A percentile compares a stretch with the other conserved stretches of the same genome.
phyloP scores from a whole-genome alignment of 2,329 filamentous ascomycete genomes.

The Plenodomus lindquistii region DNA sequence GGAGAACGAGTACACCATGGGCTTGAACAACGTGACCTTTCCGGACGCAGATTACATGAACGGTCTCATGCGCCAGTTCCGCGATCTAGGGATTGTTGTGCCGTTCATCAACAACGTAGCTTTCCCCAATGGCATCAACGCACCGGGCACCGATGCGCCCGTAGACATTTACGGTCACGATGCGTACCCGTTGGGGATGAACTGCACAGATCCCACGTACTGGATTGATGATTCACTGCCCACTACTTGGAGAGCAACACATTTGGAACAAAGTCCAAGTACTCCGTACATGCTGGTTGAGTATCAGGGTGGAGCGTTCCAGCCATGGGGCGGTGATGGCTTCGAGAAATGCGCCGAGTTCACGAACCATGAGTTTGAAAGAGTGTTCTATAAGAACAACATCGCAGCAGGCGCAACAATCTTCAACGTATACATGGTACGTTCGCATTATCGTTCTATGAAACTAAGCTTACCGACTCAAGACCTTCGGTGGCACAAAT shows the following conservation, averaged over 20 bases:
- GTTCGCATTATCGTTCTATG: neutral
- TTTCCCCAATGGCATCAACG: slow-evolving; percentile 59
- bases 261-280: slow-evolving; percentile 62
- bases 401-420: slow-evolving; percentile 66
- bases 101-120: slow-evolving; percentile 76
- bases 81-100: slow-evolving; percentile 69
- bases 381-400: slow-evolving; percentile 78
- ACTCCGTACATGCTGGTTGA: slow-evolving; percentile 65
- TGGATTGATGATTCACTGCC: slow-evolving; percentile 63
- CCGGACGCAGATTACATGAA: slow-evolving; percentile 69
- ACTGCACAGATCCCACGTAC: slow-evolving; percentile 61
- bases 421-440: slow-evolving; percentile 71
- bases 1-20: slow-evolving; percentile 74
- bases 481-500: slow-evolving; percentile 75
- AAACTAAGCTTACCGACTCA: neutral
- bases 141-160: slow-evolving; percentile 60
- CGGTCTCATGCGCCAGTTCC: slow-evolving; percentile 68
- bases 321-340: slow-evolving; percentile 71
- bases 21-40: slow-evolving; percentile 54
- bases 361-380: slow-evolving; percentile 70
- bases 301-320: slow-evolving; percentile 71
- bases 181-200: slow-evolving; percentile 63
- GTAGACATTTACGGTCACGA: slow-evolving; percentile 69
- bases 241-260: slow-evolving; percentile 56
- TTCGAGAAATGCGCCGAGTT: slow-evolving; percentile 68